Evolutionary conservation across 495 filamentous ascomycete species (phyloP).

Genomic region (Penicillium robsamsonii): DNA sequence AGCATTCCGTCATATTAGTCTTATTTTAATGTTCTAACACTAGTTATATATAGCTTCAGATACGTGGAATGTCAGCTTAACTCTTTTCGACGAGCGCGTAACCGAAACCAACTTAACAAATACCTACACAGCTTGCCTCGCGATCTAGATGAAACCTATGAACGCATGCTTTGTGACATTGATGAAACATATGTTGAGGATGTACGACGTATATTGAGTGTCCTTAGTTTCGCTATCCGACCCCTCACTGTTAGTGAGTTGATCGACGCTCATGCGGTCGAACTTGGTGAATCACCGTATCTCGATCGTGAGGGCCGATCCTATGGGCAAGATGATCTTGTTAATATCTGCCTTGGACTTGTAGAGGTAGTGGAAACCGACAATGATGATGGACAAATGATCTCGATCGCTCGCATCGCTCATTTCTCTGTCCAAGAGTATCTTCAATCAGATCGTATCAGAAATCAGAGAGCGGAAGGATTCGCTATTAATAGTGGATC

Average conservation of each 20-base stretch:
- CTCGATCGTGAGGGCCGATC: slow-evolving; percentile 27
- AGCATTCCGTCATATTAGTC: slow-evolving; percentile 5
- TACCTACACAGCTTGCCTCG: slow-evolving; percentile 30
- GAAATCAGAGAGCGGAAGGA: background rate
- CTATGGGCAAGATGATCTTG: slow-evolving; percentile 22
- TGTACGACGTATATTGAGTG: slow-evolving; percentile 31
- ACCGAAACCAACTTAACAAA: slow-evolving; percentile 26
- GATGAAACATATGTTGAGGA: slow-evolving; percentile 21
- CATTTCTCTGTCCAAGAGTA: slow-evolving; percentile 45
- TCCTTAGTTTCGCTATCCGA: slow-evolving; percentile 30
- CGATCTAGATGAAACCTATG: slow-evolving; percentile 38
- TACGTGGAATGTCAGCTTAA: slow-evolving; percentile 41
- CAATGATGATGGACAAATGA: no score
- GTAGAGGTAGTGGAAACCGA: slow-evolving; percentile 16
- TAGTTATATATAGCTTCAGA: slow-evolving; percentile 30
- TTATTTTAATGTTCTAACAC: background rate
- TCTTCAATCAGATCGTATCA: slow-evolving; percentile 35
- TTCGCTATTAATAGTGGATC: background rate
- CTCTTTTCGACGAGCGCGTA: slow-evolving; percentile 20
- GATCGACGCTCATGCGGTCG: slow-evolving; percentile 29
- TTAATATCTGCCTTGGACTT: slow-evolving; percentile 33
- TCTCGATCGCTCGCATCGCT: slow-evolving; percentile 26
- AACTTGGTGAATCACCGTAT: slow-evolving; percentile 15
- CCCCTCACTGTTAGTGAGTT: slow-evolving; percentile 33
- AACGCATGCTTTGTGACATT: slow-evolving; percentile 15